Evolutionary conservation across 192 early-diverging fungal species (phyloP).

Genomic region (Backusella tarrabulga): DNA sequence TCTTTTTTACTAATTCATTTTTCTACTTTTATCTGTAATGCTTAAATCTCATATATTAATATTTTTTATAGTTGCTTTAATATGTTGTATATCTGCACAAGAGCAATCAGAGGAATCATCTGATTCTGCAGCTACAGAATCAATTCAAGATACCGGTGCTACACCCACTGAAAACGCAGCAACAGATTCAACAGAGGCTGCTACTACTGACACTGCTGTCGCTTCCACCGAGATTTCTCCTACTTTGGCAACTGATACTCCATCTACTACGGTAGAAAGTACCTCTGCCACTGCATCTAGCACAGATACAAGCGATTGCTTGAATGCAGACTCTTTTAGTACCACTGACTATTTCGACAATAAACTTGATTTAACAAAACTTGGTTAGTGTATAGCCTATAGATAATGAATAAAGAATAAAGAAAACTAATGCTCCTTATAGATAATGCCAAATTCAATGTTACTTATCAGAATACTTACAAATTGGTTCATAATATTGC

Average conservation of each 20-base stretch:
- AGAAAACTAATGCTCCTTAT: neutral
- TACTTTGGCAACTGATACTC: constrained; percentile 8
- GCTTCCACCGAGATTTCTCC: neutral
- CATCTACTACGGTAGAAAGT: neutral
- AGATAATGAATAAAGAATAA: neutral
- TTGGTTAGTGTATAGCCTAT: neutral
- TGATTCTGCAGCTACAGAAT: neutral
- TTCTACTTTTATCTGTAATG: neutral
- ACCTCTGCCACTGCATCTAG: constrained; percentile 13
- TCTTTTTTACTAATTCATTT: neutral
- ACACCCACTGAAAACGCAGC: neutral
- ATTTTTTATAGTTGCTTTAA: neutral
- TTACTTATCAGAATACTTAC: constrained; percentile 29
- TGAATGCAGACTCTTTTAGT: neutral
- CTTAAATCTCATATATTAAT: neutral
- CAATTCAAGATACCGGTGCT: neutral
- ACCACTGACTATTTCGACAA: constrained; percentile 15
- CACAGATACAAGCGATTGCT: constrained; percentile 7
- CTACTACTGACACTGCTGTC: neutral
- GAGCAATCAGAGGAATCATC: neutral
- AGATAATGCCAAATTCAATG: constrained; percentile 33
- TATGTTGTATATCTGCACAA: constrained; percentile 3
- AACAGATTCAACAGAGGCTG: neutral
- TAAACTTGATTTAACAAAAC: neutral
- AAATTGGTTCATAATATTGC: constrained; percentile 35